These are phyloP conservation scores for Suhomyces pyralidae DNA, from an alignment of 805 yeast species.

Conservation along the genomic window DNA sequence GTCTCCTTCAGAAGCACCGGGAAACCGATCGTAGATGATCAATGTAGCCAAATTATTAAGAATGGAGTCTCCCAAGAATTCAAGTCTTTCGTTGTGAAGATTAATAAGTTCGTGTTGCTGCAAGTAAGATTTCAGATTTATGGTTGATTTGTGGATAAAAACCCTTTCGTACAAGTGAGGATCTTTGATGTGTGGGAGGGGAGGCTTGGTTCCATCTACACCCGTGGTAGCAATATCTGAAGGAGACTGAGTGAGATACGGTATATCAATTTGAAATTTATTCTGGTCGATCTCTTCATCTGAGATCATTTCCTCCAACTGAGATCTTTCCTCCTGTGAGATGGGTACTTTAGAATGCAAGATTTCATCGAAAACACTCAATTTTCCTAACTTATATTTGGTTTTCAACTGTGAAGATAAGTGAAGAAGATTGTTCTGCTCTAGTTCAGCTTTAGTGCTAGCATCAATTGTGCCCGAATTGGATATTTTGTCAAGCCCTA, in stretches of 20 bases:
- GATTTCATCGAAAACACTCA: conserved; percentile 57
- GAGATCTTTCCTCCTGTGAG: conserved; percentile 11
- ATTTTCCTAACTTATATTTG: conserved; percentile 44
- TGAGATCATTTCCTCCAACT: conserved; percentile 3
- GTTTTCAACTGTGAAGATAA: conserved; percentile 61
- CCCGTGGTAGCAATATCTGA: conserved; percentile 8
- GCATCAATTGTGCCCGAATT: conserved; percentile 32
- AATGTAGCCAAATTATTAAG: conserved; percentile 69
- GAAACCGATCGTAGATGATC: conserved; percentile 63
- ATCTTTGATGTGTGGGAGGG: conserved; percentile 63
- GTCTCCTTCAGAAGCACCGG: conserved; percentile 75
- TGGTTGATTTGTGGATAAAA: conserved; percentile 75
- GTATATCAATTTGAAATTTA: conserved; percentile 7
- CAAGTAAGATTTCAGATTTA: conserved; percentile 55
- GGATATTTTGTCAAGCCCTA: conserved; percentile 36
- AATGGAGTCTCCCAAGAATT: conserved; percentile 87
- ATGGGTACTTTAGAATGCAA: conserved; percentile 35
- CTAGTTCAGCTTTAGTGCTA: conserved; percentile 48
- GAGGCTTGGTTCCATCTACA: conserved; percentile 41
- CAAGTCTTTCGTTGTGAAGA: conserved; percentile 81
- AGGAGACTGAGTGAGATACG: conserved; percentile 3
- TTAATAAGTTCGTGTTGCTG: conserved; percentile 55
- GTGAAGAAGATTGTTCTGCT: conserved; percentile 52
- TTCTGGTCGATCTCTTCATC: neutral
- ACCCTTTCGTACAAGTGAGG: conserved; percentile 62